A percentile compares a stretch with the other conserved stretches of the same genome.
These are phyloP conservation scores for Leccinum longicurvipes DNA, from an alignment of 768 basidiomycete genomes.

Conservation along the genomic window DNA sequence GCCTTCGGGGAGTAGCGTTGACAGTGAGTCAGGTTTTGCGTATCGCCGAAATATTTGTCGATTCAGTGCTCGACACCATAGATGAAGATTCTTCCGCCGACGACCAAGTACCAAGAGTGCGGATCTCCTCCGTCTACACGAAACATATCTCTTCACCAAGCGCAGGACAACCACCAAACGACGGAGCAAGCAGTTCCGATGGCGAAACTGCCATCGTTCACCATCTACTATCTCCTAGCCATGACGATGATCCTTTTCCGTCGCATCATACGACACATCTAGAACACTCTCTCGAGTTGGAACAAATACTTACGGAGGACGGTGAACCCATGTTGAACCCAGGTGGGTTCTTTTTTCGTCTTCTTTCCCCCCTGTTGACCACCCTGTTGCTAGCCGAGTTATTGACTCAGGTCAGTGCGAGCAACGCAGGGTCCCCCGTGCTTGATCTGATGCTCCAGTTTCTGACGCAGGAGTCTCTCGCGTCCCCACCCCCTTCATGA, in stretches of 20 bases:
- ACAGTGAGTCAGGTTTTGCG: conserved; percentile 19
- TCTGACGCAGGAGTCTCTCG: conserved; percentile 53
- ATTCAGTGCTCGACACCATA: conserved; percentile 35
- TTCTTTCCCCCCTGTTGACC: conserved; percentile 4
- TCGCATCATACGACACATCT: conserved; percentile 21
- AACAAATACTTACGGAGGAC: conserved; percentile 59
- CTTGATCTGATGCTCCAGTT: conserved; percentile 29
- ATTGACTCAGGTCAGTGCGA: conserved; percentile 52
- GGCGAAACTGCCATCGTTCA: conserved; percentile 15
- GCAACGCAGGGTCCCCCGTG: conserved; percentile 7
- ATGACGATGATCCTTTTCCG: conserved; percentile 26
- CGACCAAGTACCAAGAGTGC: conserved; percentile 4
- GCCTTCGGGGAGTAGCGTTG: conserved; percentile 10
- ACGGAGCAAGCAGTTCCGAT: conserved; percentile 9
- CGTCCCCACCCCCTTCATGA: conserved; percentile 63
- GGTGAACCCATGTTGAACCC: conserved; percentile 67
- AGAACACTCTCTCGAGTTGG: conserved; percentile 43
- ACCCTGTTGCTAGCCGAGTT: conserved; percentile 42
- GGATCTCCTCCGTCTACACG: conserved; percentile 4
- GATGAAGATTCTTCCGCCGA: conserved; percentile 26
- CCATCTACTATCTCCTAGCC: conserved; percentile 19
- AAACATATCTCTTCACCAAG: conserved; percentile 7
- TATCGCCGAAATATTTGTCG: conserved; percentile 28
- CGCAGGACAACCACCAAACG: conserved; percentile 6
- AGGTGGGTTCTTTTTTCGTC: conserved; percentile 41